These are phyloP conservation scores for Beauveria asiatica DNA, from an alignment of 2,329 filamentous ascomycete genomes.

Conservation along the genomic window DNA sequence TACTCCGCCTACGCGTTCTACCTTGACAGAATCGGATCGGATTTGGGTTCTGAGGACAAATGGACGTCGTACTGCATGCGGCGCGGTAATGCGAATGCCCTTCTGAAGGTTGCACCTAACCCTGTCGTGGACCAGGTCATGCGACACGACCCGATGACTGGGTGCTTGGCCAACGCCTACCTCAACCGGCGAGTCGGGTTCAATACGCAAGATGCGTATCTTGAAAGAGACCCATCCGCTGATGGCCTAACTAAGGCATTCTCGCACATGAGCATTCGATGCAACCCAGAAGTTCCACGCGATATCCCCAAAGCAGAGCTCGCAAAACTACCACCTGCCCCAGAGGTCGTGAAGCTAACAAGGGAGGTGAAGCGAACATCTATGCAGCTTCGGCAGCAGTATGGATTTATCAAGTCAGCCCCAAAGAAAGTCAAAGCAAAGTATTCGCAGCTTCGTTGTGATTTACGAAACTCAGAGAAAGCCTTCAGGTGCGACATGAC, in stretches of 20 bases:
- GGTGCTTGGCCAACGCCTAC: too few relatives aligned
- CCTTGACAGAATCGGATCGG: too few relatives aligned
- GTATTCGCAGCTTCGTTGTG: background rate
- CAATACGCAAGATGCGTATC: too few relatives aligned
- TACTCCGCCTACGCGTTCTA: too few relatives aligned
- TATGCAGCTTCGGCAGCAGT: background rate
- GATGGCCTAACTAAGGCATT: background rate
- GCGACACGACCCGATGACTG: too few relatives aligned
- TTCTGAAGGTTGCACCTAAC: too few relatives aligned
- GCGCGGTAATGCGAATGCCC: too few relatives aligned
- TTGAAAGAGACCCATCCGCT: too few relatives aligned
- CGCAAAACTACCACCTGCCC: slow-evolving; percentile 5
- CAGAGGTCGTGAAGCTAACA: background rate
- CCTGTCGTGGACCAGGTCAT: too few relatives aligned
- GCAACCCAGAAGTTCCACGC: slow-evolving; percentile 5
- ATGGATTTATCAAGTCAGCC: slow-evolving; percentile 10
- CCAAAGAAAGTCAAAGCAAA: background rate
- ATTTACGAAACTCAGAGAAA: slow-evolving; percentile 5
- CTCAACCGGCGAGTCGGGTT: too few relatives aligned
- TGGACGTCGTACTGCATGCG: too few relatives aligned
- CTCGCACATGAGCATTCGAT: slow-evolving; percentile 10
- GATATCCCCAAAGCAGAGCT: slow-evolving; percentile 10
- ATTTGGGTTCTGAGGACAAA: too few relatives aligned
- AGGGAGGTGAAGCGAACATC: background rate
- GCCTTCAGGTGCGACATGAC: slow-evolving; percentile 7